Base-by-base conservation (phyloP, 2,329 filamentous ascomycete genomes). In the Phyllachora maydis region DNA sequence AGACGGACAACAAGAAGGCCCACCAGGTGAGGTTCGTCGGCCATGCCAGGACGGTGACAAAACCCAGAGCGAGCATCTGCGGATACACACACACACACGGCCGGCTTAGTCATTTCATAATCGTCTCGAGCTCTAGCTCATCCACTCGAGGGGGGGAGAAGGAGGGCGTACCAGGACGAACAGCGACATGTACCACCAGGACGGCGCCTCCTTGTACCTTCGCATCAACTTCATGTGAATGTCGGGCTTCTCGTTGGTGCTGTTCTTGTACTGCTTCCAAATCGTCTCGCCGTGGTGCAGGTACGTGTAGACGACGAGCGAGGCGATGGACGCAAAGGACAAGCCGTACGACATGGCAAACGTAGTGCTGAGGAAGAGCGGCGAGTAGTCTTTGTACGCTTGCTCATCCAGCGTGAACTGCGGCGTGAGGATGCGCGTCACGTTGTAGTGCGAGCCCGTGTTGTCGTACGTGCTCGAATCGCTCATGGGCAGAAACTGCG, bases 391-490 rank as follows among this genome's bases (percentile, higher is more conserved):
- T 32, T 66, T 48, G 41, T 79, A 79, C 4, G 65, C 68, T 19
- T 54, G 50, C 30, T 62, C 53, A 33, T 81, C 54, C 12, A 81
- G 52, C 0, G 60, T 71, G 23, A 63, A 64, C 2, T 73, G 55
- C 0, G 59, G 37, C 1, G 60, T 70, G 3, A 79, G 46, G 21
- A 82, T 62, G 6, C 57, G 57, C 4, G 52, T 51, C 2, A 74
- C 71, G 35, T 81, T 64, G 46, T 81, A 82, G 0, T 32, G 28
- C 0, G 45, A 33, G 3, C 67, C 73, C 0, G 59, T 75, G 35
- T 81, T 79, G 44, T 81, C 74, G 35, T 77, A 79, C 12, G 65
- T 76, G 21, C 51, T 53, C 2, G 68, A 65, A 38, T 77, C 71
- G 35, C 64, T 75, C 43, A 78, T 78, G 3, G 71, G 70, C 8